A percentile compares a stretch with the other conserved stretches of the same genome.
These are phyloP conservation scores for Abrus precatorius DNA, from an alignment of 306 rosid species.

Conservation along the genomic window DNA sequence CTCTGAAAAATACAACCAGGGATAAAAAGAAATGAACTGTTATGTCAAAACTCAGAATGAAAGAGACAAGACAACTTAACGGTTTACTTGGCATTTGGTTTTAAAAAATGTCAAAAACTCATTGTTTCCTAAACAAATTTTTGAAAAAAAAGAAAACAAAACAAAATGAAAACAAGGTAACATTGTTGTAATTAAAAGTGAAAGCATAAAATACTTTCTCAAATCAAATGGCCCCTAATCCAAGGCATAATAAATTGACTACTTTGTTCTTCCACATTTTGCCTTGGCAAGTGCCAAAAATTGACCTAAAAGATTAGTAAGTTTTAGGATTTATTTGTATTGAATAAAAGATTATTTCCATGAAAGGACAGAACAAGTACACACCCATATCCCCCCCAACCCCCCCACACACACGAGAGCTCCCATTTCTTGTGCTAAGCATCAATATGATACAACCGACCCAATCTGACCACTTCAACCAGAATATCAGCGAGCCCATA, in stretches of 20 bases:
- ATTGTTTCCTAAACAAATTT: too few species aligned
- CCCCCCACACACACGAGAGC: background rate
- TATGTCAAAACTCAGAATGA: constrained; percentile 6
- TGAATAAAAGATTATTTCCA: constrained; percentile 27
- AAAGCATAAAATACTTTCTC: too few species aligned
- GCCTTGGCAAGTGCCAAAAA: constrained; percentile 13
- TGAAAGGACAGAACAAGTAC: constrained; percentile 12
- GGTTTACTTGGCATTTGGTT: too few species aligned
- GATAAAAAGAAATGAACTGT: constrained; percentile 4
- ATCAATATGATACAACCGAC: background rate
- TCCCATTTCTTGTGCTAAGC: background rate
- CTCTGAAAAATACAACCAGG: constrained; percentile 26
- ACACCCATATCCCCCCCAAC: background rate
- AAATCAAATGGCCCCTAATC: too few species aligned
- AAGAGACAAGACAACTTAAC: background rate
- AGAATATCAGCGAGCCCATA: background rate
- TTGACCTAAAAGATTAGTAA: background rate
- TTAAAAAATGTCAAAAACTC: too few species aligned
- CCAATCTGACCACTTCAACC: background rate
- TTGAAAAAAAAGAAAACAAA: too few species aligned
- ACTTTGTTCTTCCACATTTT: constrained; percentile 7
- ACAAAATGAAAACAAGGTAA: too few species aligned
- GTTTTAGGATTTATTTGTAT: background rate
- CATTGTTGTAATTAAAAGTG: too few species aligned
- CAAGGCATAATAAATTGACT: too few species aligned